phyloP scores from a whole-genome alignment of 331 rosid species.

The Erythrophleum ivorense region DNA sequence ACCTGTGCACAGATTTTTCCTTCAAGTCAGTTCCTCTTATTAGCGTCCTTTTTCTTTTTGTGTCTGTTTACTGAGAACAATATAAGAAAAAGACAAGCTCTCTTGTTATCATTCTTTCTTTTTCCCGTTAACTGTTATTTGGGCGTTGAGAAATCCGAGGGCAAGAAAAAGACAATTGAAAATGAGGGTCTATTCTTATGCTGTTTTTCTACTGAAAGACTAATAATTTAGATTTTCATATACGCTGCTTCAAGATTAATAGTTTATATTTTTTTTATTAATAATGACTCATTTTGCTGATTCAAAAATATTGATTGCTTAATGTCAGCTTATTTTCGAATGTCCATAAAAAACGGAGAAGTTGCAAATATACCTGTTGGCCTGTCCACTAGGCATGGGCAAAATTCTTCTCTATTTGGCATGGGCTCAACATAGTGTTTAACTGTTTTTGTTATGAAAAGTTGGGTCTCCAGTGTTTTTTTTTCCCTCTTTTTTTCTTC shows the following conservation, averaged over 20 bases:
- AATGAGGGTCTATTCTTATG: not conserved
- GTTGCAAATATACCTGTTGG: not conserved
- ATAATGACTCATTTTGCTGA: not conserved
- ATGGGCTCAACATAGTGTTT: not conserved
- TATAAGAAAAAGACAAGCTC: not conserved
- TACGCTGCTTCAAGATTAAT: not conserved
- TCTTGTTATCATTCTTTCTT: constrained; percentile 37
- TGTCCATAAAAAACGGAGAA: not conserved
- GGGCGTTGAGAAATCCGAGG: constrained; percentile 6
- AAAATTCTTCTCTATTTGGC: not conserved
- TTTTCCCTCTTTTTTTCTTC: not conserved
- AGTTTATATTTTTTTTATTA: not conserved
- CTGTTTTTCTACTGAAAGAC: not conserved
- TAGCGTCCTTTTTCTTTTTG: constrained; percentile 3
- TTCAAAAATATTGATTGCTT: not conserved
- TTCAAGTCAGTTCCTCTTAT: not conserved
- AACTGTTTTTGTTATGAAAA: too few relatives aligned
- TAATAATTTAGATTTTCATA: not conserved
- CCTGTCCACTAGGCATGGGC: not conserved
- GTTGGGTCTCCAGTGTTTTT: not conserved
- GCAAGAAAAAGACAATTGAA: not conserved
- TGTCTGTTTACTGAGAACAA: constrained; percentile 29
- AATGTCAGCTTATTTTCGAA: not conserved
- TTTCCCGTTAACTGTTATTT: not conserved
- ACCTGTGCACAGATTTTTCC: not conserved